Evolutionary conservation across 225 moss, liverwort and hornwort genomes (phyloP).

Genomic region (Marchantia paleacea): DNA sequence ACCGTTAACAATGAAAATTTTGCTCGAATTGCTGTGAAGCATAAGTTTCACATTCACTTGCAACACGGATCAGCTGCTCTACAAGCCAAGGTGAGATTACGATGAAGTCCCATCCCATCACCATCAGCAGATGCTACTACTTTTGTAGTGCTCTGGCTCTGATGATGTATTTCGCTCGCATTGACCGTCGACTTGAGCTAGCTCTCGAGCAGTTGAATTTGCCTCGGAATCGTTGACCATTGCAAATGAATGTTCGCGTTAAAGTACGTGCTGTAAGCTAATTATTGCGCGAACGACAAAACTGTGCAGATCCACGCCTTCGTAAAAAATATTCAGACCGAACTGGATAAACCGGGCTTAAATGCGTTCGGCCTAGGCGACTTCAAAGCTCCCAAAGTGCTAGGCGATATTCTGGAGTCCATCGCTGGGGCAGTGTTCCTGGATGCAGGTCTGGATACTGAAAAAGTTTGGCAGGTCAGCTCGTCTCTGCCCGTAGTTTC

Average conservation of each 20-base stretch:
- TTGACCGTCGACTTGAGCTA: background rate
- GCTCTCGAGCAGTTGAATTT: background rate
- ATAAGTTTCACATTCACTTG: constrained; percentile 72
- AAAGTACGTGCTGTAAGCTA: background rate
- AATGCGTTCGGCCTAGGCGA: constrained; percentile 86
- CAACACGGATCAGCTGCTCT: constrained; percentile 73
- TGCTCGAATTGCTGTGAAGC: constrained; percentile 73
- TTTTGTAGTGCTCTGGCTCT: too few species aligned
- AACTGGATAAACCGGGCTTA: constrained; percentile 74
- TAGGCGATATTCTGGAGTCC: constrained; percentile 83
- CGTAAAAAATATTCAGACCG: constrained; percentile 68
- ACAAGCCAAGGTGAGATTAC: constrained; percentile 56
- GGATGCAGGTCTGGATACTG: constrained; percentile 57
- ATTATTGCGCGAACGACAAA: background rate
- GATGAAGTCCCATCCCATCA: background rate
- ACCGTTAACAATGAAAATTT: constrained; percentile 86
- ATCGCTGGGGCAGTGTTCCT: constrained; percentile 73
- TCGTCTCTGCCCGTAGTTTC: background rate
- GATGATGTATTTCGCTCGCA: background rate
- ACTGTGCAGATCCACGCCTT: constrained; percentile 64
- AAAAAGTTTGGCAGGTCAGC: constrained; percentile 59
- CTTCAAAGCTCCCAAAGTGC: constrained; percentile 82
- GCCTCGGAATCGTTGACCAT: background rate
- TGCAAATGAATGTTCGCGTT: background rate
- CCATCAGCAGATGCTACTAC: background rate